Evolutionary conservation across 2,329 filamentous ascomycete genomes (phyloP).

Genomic region (Aulographum hederae): DNA sequence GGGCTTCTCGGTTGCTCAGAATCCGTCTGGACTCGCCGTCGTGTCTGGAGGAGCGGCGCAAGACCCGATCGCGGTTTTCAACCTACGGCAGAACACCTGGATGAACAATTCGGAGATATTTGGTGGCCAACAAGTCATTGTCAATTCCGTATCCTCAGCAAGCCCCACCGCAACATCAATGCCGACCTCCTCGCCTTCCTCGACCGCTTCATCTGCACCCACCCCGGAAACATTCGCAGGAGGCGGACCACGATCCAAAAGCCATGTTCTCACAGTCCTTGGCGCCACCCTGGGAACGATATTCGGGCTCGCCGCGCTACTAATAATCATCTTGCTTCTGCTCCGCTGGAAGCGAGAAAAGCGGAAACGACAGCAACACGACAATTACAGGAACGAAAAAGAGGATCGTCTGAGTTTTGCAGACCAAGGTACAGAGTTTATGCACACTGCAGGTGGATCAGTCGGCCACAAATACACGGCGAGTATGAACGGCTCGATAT

Average conservation of each 20-base stretch:
- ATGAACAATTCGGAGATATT: conserved; percentile 50
- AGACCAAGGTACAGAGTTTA: conserved; percentile 31
- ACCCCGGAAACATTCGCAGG: conserved; percentile 15
- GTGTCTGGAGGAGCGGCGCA: conserved; percentile 57
- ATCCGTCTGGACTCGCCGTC: conserved; percentile 47
- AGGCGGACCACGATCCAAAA: conserved; percentile 11
- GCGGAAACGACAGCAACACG: conserved; percentile 41
- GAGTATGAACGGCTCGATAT: conserved; percentile 16
- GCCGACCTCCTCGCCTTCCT: conserved; percentile 13
- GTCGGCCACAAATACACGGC: conserved; percentile 13
- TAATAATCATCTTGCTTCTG: conserved; percentile 55
- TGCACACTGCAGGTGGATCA: conserved; percentile 30
- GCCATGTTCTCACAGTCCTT: conserved; percentile 38
- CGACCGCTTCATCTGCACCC: conserved; percentile 15
- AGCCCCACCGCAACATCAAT: conserved; percentile 10
- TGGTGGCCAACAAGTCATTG: conserved; percentile 17
- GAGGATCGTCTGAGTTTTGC: conserved; percentile 28
- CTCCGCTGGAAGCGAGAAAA: conserved; percentile 43
- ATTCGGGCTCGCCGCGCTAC: conserved; percentile 49
- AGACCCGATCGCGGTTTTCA: conserved; percentile 58
- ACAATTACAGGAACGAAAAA: conserved; percentile 24
- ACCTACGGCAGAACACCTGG: conserved; percentile 62
- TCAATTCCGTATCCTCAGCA: conserved; percentile 8
- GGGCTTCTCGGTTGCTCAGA: conserved; percentile 56
- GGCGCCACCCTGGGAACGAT: conserved; percentile 73